Conservation (phyloP, 768 basidiomycete genomes). For the Xerocomus spinulosus region DNA sequence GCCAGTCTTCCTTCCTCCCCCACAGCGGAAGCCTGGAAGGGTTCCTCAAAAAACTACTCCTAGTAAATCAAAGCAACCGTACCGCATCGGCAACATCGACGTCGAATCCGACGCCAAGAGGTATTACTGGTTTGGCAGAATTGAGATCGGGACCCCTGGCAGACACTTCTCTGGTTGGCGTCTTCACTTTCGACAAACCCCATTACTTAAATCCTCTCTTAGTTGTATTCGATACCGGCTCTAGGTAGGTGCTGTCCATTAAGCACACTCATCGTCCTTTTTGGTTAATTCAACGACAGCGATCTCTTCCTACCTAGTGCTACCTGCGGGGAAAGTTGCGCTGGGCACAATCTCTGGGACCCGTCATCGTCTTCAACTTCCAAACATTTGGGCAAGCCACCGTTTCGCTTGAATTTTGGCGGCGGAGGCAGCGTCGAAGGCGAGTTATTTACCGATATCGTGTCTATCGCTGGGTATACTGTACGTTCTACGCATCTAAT, state of each 20-base stretch:
- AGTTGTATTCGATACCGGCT: conserved; percentile 28
- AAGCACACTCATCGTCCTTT: neutral
- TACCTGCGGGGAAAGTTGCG: conserved; percentile 18
- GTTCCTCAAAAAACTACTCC: neutral
- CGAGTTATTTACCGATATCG: conserved; percentile 34
- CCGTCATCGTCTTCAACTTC: conserved; percentile 26
- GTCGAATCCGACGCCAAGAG: no score
- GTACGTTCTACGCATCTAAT: neutral
- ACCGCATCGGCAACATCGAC: no score
- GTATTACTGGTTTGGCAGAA: conserved; percentile 12
- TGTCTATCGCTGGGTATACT: conserved; percentile 1
- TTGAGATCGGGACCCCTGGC: conserved; percentile 10
- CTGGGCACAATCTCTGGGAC: conserved; percentile 24
- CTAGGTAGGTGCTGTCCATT: neutral
- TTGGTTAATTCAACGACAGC: conserved; percentile 5
- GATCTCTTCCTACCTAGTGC: conserved; percentile 11
- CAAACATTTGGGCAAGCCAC: conserved; percentile 6
- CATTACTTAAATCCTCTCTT: neutral
- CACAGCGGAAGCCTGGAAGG: no score
- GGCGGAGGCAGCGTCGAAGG: conserved; percentile 33
- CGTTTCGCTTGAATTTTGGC: conserved; percentile 33
- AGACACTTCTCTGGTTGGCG: neutral
- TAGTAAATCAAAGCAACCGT: neutral
- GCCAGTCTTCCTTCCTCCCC: neutral
- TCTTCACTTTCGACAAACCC: neutral